Evolutionary conservation across 2,329 filamentous ascomycete genomes (phyloP).

Genomic region (Teratosphaeria zuluensis): DNA sequence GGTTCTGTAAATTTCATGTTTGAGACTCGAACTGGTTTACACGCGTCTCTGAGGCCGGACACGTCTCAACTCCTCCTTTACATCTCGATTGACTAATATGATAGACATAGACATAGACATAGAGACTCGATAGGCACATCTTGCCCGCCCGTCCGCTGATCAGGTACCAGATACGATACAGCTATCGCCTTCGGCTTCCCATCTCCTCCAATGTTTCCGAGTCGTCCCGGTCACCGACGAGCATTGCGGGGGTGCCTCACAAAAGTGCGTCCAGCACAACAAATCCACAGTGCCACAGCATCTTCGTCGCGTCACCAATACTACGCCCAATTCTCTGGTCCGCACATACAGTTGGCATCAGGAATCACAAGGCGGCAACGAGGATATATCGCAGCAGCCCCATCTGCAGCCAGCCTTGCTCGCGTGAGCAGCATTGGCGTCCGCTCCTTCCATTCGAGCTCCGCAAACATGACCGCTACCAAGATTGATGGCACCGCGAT

Average conservation of each 20-base stretch:
- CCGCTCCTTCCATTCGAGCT: conserved; percentile 41
- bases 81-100: background rate
- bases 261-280: background rate
- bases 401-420: background rate
- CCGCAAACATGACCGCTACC: conserved; percentile 65
- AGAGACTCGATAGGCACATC: background rate
- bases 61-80: background rate
- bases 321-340: background rate
- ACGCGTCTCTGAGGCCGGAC: too few relatives aligned
- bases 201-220: background rate
- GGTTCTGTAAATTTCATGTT: background rate
- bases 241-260: background rate
- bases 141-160: background rate
- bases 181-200: background rate
- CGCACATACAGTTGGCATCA: background rate
- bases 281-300: background rate
- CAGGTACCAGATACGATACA: background rate
- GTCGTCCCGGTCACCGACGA: background rate
- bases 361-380: background rate
- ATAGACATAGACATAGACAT: background rate
- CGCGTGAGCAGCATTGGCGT: background rate
- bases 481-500: conserved; percentile 96
- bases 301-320: background rate
- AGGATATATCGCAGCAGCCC: background rate
- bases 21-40: background rate